phyloP scores from a whole-genome alignment of 169 alveolate species.

The Sarcocystis neurona region DNA sequence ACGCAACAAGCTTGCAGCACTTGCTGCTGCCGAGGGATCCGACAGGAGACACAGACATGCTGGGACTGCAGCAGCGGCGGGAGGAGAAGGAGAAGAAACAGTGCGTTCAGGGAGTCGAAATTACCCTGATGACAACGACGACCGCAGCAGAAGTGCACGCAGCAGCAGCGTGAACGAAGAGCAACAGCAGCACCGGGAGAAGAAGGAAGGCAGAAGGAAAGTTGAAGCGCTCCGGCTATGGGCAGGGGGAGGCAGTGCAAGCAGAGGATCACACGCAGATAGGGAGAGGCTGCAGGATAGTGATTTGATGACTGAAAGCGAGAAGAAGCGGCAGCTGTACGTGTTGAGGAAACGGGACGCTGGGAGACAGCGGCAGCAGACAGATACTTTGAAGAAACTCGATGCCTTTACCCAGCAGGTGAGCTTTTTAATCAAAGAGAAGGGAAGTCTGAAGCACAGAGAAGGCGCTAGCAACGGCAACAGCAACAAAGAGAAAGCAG shows the following conservation, averaged over 20 bases:
- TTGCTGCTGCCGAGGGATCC: slow-evolving; percentile 31
- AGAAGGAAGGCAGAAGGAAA: background rate
- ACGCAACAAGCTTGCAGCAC: slow-evolving; percentile 37
- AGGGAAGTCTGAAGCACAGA: background rate
- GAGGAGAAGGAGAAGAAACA: background rate
- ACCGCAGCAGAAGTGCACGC: too few species aligned
- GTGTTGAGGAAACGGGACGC: slow-evolving; percentile 22
- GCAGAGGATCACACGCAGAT: background rate
- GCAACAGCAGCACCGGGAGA: background rate
- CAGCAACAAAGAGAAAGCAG: background rate
- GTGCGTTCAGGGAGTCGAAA: background rate
- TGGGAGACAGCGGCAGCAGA: slow-evolving; percentile 28
- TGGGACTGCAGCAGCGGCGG: background rate
- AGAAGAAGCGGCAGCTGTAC: slow-evolving; percentile 41
- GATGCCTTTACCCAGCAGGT: slow-evolving; percentile 45
- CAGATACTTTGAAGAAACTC: slow-evolving; percentile 43
- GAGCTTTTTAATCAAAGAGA: background rate
- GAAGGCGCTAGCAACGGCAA: slow-evolving; percentile 24
- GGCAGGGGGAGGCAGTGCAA: background rate
- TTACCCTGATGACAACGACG: too few species aligned
- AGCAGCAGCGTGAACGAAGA: too few species aligned
- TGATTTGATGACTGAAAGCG: slow-evolving; percentile 42
- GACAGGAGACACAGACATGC: background rate
- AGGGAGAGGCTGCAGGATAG: slow-evolving; percentile 1
- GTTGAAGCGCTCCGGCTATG: slow-evolving; percentile 17